phyloP scores from a whole-genome alignment of 1,284 basidiomycete species.

The Mycosarcoma maydis region DNA sequence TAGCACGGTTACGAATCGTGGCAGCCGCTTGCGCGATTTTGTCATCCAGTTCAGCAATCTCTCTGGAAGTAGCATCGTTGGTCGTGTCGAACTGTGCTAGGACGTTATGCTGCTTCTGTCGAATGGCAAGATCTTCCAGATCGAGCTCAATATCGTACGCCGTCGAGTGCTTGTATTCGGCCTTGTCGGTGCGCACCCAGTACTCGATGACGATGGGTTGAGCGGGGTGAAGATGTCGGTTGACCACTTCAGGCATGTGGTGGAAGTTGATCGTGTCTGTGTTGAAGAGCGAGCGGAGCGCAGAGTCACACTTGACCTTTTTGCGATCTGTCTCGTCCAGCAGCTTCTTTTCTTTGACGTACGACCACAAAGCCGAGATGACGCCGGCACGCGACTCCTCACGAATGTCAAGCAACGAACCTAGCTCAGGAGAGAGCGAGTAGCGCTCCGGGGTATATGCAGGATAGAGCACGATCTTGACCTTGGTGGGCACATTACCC shows the following conservation, averaged over 20 bases:
- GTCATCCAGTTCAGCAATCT: constrained; percentile 82
- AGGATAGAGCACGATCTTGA: constrained; percentile 82
- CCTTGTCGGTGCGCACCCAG: constrained; percentile 67
- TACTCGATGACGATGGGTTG: constrained; percentile 89
- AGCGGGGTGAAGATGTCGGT: constrained; percentile 79
- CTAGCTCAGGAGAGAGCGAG: constrained; percentile 82
- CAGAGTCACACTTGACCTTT: constrained; percentile 77
- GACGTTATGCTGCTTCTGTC: constrained; percentile 79
- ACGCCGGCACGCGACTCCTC: constrained; percentile 86
- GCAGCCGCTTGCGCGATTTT: constrained; percentile 70
- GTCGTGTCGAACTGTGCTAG: constrained; percentile 78
- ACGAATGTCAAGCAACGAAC: constrained; percentile 78
- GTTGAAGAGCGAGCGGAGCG: constrained; percentile 57
- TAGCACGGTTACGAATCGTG: constrained; percentile 82
- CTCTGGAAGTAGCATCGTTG: constrained; percentile 71
- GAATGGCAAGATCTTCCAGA: constrained; percentile 81
- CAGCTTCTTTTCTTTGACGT: constrained; percentile 85
- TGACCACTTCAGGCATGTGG: constrained; percentile 84
- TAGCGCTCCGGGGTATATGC: constrained; percentile 88
- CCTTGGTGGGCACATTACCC: constrained; percentile 80
- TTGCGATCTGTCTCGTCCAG: constrained; percentile 90
- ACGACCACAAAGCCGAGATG: constrained; percentile 88
- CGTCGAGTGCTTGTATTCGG: constrained; percentile 66
- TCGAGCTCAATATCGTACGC: constrained; percentile 91
- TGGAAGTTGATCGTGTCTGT: constrained; percentile 78